phyloP scores from a whole-genome alignment of 257 asterid species.

The Solanum pennellii region DNA sequence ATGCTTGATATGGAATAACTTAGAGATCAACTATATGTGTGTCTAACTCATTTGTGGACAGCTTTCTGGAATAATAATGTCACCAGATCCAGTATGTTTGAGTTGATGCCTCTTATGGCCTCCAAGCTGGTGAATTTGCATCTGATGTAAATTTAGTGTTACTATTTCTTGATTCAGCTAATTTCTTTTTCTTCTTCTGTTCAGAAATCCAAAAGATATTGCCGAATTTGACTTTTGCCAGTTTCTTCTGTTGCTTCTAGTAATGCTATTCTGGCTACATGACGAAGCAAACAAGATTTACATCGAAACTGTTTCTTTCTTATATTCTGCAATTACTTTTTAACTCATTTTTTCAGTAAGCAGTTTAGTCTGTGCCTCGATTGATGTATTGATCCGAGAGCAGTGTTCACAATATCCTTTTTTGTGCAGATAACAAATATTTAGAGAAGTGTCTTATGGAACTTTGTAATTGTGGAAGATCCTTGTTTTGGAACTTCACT shows the following conservation, averaged over 20 bases:
- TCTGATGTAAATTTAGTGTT: not conserved
- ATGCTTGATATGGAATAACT: not conserved
- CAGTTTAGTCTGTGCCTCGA: slow-evolving; percentile 19
- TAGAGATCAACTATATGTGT: not conserved
- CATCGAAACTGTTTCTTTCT: not conserved
- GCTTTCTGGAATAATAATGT: not conserved
- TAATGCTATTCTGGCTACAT: not conserved
- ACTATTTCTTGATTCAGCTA: not conserved
- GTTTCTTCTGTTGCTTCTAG: slow-evolving; percentile 11
- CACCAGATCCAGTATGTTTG: not conserved
- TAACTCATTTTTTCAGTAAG: not conserved
- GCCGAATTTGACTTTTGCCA: not conserved
- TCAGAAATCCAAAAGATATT: not conserved
- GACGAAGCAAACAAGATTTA: not conserved
- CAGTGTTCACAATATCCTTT: slow-evolving; percentile 42
- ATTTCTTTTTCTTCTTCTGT: not conserved
- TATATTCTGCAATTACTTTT: not conserved
- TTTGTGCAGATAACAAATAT: slow-evolving; percentile 60
- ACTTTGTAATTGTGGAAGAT: slow-evolving; percentile 21
- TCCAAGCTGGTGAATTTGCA: slow-evolving; percentile 3
- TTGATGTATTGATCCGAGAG: slow-evolving; percentile 28
- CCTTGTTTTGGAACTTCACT: slow-evolving; percentile 27
- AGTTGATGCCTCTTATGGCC: slow-evolving; percentile 5
- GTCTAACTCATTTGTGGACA: not conserved
- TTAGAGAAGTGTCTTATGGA: slow-evolving; percentile 34